Evolutionary conservation across 345 rosid genomes (phyloP), one percentile per base, ranked within the genome.

Genomic region (Tarenaya hassleriana): DNA sequence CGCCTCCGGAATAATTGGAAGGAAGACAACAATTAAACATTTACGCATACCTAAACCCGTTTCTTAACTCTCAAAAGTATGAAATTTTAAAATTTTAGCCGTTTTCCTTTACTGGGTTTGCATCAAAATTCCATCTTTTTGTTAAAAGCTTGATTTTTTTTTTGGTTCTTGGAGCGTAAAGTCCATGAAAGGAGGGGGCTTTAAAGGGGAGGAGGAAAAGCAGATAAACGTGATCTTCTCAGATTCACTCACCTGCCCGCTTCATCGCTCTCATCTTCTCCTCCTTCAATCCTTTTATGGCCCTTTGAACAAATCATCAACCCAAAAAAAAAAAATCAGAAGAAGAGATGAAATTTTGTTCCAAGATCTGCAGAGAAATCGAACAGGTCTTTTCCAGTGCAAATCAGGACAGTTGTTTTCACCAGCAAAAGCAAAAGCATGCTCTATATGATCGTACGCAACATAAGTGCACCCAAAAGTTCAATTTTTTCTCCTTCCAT

Each of bases 221-320:
- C 29, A 31, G 34, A 39, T 39, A 50, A 57, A 59, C 39, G 45
- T 56, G 54, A 57, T 58, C 67, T 47, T 49, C 10, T 47, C 15
- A 10, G 50, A 17, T 10, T 52, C 52, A 48, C 40, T 63, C 51
- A 75, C 80, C 75, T 70, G 81, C 86, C 81, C 60, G 85, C 70
- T 56, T 14, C 47, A 14, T 63, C 67, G 41, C 65, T 63, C 51
- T 66, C 68, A 33, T 34, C 77, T 64, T 54, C 71, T 15, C 44
- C 56, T 41, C 54, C 47, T 56, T 38, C 51, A 63, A 38, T 7
- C 49, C 24, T 64, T 31, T 58, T 55, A 44, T 44, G 60, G 65
- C 27, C 42, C 64, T 55, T 10, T 56, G 15, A 39, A 55, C n/a
- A n/a, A n/a, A n/a, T n/a, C n/a, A n/a, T n/a, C n/a, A n/a, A n/a